Base-by-base conservation (phyloP, 2,329 filamentous ascomycete genomes). In the Aureobasidium uvarum region DNA sequence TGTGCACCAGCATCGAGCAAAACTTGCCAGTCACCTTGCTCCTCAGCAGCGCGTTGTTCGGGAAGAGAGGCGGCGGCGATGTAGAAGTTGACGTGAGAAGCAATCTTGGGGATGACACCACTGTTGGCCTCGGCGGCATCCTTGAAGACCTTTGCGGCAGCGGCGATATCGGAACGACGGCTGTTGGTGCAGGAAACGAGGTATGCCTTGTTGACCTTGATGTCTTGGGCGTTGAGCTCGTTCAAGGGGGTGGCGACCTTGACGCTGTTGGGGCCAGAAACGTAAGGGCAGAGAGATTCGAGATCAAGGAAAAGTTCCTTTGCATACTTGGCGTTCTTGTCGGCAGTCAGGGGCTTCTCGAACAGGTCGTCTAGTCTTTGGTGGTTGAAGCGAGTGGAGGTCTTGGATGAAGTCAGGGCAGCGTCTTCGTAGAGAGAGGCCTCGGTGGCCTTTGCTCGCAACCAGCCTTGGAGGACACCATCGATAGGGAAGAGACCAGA, bases 141-240 rank as follows among this genome's bases (percentile, higher is more conserved):
- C 65, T 85, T 86, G 83, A 98, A 96, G 2, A 98, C 93, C 52
- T 84, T 85, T 0, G 92, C 93, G 1, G 94, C 94, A 0, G 89
- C 87, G 0, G 86, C 87, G 16, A 98, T 81, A 75, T 98, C 94
- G 0, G 90, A 92, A 11, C 87, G 85, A 58, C 94, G 83, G 0
- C 86, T 88, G 78, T 97, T 97, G 6, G 94, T 98, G 81, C 94
- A 98, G 0, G 89, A 92, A 0, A 97, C 89, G 0, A 97, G 81
- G 75, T 96, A 97, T 0, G 91, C 92, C 74, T 90, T 92, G 80
- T 97, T 79, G 25, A 98, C 77, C 56, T 85, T 83, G 75, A 98
- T 96, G 69, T 90, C 79, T 73, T 94, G 81, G 0, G 84, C 74
- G 71, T 89, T 89, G 0, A 98, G 84, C 38, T 94, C 86, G 5